Base-by-base conservation (phyloP, 805 yeast species). In the Vanderwaltozyma verrucispora region DNA sequence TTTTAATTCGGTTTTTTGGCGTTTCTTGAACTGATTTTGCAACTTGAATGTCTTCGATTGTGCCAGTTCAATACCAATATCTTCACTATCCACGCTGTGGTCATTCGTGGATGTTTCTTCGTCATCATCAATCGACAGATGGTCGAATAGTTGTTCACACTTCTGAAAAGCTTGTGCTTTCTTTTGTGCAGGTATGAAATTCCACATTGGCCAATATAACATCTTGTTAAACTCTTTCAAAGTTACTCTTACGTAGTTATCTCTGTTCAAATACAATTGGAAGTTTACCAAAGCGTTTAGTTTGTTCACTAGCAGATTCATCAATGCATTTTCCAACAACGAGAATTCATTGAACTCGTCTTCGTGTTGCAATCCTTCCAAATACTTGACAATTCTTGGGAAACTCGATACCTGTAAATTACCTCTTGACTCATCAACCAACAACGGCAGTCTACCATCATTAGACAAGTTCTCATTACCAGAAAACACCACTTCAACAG, bases 141-240 rank as follows among this genome's bases (percentile, higher is more conserved):
- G 43, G 0, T 48, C 50, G 14, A 56, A 37, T 17, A 43, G 30
- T 13, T 47, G 41, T 19, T 48, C 46, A 28, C 58, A 52, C 24
- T 40, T 27, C 18, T 41, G 34, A 13, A 47, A 39, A 5, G 51
- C 48, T 3, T 33, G 30, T 3, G 46, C 31, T 30, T 59, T 38
- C 25, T 44, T 38, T 15, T 37, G 37, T 26, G 49, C 25, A 1
- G 88, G 87, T 17, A 79, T 75, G 42, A 72, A 73, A 52, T 80
- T 80, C 71, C 80, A 83, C 72, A 79, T 69, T 9, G 88, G 89
- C 60, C 80, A 81, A 6, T 83, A 80, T 15, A 80, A 56, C 39
- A 73, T 68, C 4, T 61, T 47, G 31, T 66, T 62, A 51, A 78
- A 78, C 14, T 70, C 48, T 17, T 70, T 69, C 42, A 84, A 65